phyloP scores from a whole-genome alignment of 1,284 basidiomycete species.

The Ceratobasidium sp. region DNA sequence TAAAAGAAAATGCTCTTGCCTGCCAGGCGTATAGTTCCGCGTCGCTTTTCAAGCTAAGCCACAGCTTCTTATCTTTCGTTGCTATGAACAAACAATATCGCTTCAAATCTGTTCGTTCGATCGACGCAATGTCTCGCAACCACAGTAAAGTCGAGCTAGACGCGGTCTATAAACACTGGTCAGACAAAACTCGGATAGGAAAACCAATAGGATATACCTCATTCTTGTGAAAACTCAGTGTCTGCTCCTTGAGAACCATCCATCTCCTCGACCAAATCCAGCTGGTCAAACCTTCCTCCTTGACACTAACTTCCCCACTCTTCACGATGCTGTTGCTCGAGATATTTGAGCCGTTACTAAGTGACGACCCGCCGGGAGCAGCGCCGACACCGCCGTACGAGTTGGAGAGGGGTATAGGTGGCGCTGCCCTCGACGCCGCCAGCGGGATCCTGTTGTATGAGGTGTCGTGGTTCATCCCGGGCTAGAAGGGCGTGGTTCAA shows the following conservation, averaged over 20 bases:
- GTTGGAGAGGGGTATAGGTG: constrained; percentile 66
- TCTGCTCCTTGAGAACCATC: constrained; percentile 86
- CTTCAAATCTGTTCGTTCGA: constrained; percentile 92
- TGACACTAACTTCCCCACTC: constrained; percentile 80
- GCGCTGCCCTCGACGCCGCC: constrained; percentile 73
- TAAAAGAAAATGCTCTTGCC: constrained; percentile 49
- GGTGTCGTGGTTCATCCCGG: constrained; percentile 20
- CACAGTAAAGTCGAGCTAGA: constrained; percentile 76
- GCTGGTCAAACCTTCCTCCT: constrained; percentile 91
- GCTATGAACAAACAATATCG: constrained; percentile 92
- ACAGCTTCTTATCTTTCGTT: constrained; percentile 83
- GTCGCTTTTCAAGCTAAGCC: constrained; percentile 89
- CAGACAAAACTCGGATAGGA: constrained; percentile 19
- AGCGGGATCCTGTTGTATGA: constrained; percentile 54
- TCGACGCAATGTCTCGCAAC: constrained; percentile 84
- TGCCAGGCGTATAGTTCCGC: constrained; percentile 97
- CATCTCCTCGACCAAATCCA: constrained; percentile 95
- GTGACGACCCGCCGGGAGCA: constrained; percentile 64
- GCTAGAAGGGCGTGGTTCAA: not conserved
- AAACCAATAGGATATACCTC: constrained; percentile 70
- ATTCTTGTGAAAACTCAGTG: constrained; percentile 89
- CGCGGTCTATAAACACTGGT: constrained; percentile 62
- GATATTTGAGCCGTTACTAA: constrained; percentile 62
- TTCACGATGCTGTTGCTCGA: constrained; percentile 63
- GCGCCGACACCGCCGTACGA: constrained; percentile 67